These are phyloP conservation scores for Plasmodium vivax DNA, from an alignment of 169 alveolate genomes.

Conservation along the genomic window DNA sequence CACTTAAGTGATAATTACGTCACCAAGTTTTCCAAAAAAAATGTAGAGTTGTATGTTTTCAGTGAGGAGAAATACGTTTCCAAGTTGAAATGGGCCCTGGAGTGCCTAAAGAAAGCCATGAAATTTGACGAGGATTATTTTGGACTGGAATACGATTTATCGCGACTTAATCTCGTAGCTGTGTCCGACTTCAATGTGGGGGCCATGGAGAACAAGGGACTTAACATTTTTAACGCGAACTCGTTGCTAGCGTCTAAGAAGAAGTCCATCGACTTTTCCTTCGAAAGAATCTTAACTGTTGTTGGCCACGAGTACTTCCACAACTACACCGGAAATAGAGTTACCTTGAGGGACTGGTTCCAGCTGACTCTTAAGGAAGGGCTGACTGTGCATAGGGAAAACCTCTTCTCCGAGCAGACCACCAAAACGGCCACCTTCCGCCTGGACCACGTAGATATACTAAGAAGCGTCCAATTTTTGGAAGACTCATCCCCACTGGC, in stretches of 20 bases:
- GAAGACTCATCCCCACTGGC: slow-evolving; percentile 95
- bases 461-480: slow-evolving; percentile 88
- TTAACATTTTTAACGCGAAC: slow-evolving; percentile 92
- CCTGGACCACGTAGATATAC: slow-evolving; percentile 86
- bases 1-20: slow-evolving; percentile 82
- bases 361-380: slow-evolving; percentile 95
- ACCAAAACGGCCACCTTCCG: slow-evolving; percentile 87
- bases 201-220: slow-evolving; percentile 95
- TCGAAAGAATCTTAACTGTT: slow-evolving; percentile 88
- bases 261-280: slow-evolving; percentile 91
- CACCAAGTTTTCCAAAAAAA: slow-evolving; percentile 85
- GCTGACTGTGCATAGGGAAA: slow-evolving; percentile 93
- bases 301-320: slow-evolving; percentile 96
- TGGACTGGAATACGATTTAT: slow-evolving; percentile 93
- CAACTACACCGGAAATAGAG: slow-evolving; percentile 95
- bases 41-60: slow-evolving; percentile 85
- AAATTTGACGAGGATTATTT: slow-evolving; percentile 94
- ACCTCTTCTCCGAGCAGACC: slow-evolving; percentile 87
- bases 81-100: slow-evolving; percentile 90
- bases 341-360: slow-evolving; percentile 95
- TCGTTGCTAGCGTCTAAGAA: slow-evolving; percentile 90
- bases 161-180: slow-evolving; percentile 91
- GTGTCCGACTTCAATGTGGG: slow-evolving; percentile 93
- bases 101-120: slow-evolving; percentile 90
- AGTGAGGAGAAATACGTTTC: slow-evolving; percentile 88